Percentiles rank a stretch among this genome's conserved stretches.
phyloP scores from a whole-genome alignment of 1,284 basidiomycete species.

The Takashimella tepidaria region DNA sequence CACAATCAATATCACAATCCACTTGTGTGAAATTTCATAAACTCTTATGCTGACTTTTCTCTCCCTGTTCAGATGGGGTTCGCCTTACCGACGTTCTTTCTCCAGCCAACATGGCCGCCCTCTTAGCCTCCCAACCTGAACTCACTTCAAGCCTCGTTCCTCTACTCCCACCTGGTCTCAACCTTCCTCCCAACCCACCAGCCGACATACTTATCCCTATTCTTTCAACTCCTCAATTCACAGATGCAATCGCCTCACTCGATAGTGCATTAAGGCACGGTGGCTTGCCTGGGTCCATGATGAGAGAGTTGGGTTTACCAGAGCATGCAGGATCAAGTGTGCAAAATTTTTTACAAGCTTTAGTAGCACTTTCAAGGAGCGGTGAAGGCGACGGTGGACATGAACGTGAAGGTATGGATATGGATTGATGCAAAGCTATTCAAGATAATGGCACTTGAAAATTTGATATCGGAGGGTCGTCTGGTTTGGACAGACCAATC shows the following conservation, averaged over 20 bases:
- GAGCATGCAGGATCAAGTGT: conserved; percentile 36
- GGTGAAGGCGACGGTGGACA: neutral
- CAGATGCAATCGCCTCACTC: conserved; percentile 40
- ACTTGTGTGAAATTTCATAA: too few relatives aligned
- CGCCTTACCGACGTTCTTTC: conserved; percentile 42
- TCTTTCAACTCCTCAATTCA: conserved; percentile 42
- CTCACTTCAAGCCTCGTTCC: conserved; percentile 30
- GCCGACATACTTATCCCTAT: conserved; percentile 15
- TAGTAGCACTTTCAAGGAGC: neutral
- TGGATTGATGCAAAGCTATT: too few relatives aligned
- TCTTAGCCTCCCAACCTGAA: conserved; percentile 26
- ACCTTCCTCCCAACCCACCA: conserved; percentile 24
- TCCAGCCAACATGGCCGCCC: conserved; percentile 29
- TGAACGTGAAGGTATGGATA: too few relatives aligned
- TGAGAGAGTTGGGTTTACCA: conserved; percentile 39
- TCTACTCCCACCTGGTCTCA: conserved; percentile 36
- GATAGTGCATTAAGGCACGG: conserved; percentile 45
- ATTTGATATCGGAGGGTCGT: too few relatives aligned
- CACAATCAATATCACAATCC: too few relatives aligned
- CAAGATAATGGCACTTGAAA: too few relatives aligned
- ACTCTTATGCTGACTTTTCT: neutral
- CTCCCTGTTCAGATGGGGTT: conserved; percentile 19
- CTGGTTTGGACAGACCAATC: too few relatives aligned
- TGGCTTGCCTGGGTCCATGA: conserved; percentile 39
- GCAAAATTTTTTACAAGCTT: conserved; percentile 37